Base-by-base conservation (phyloP, 345 rosid genomes). In the Aquilaria yunnanensis region DNA sequence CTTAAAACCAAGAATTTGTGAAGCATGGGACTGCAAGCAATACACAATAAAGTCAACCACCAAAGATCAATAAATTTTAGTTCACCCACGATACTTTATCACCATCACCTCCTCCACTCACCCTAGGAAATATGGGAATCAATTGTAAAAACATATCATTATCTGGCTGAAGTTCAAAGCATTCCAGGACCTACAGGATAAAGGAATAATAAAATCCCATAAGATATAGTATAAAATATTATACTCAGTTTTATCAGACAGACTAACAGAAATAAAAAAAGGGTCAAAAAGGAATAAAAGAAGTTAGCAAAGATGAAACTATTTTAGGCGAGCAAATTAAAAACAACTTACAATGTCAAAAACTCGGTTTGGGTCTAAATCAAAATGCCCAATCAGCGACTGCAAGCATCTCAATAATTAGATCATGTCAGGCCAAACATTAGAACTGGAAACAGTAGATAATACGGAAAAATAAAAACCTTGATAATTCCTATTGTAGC, bases 381-480 rank as follows among this genome's bases (percentile, higher is more conserved):
- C 99, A 71, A 95, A 95, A 71, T 95, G 99, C 56, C 99, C 99
- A 72, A 95, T 95, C 65, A 95, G 73, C 57, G 99, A 95, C 99
- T 95, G 96, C 85, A 83, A 52, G 59, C 58, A 56, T 59, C 41
- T 62, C 51, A 70, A 46, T 31, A 72, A 45, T 70, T 68, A 76
- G 76, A 67, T 67, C 45, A 61, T 48, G 13, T 57, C 66, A 54
- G 51, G 3, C 31, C 9, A 64, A 47, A n/a, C 16, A 51, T 60
- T 58, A 54, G 37, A 29, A 4, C 37, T 66, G 32, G 6, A 47
- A 59, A n/a, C 69, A 46, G 54, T 10, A 55, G 55, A 30, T 65
- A 56, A 29, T 6, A 53, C 14, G 60, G 59, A 54, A 54, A 47
- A 59, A 63, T 64, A 50, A 74, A 59, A 67, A 95, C 99, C 99